Conservation (phyloP, 2,329 filamentous ascomycete species). For the Scytalidium sp. region DNA sequence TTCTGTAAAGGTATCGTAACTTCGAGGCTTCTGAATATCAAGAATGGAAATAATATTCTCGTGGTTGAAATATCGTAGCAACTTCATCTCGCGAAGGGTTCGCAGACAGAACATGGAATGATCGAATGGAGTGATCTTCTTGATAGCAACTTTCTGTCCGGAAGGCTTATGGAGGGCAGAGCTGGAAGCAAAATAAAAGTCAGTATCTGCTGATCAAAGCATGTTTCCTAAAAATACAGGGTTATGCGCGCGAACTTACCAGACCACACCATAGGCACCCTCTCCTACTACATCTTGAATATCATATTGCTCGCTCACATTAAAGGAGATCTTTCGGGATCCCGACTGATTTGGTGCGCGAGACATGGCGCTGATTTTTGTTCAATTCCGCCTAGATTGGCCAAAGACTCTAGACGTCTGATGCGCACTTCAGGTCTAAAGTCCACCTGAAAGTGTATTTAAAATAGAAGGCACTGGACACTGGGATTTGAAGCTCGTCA, state of each 20-base stretch:
- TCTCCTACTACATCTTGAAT: conserved; percentile 99
- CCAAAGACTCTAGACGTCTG: too few relatives aligned
- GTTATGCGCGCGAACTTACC: conserved; percentile 56
- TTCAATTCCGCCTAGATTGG: too few relatives aligned
- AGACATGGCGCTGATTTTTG: conserved; percentile 22
- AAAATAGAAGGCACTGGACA: too few relatives aligned
- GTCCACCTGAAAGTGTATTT: too few relatives aligned
- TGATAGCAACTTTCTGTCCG: conserved; percentile 97
- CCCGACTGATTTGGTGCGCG: conserved; percentile 49
- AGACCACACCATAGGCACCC: conserved; percentile 97
- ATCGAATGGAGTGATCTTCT: conserved; percentile 99
- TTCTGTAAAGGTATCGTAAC: conserved; percentile 94
- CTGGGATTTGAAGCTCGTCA: too few relatives aligned
- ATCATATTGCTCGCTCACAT: conserved; percentile 98
- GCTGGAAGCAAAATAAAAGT: conserved; percentile 42
- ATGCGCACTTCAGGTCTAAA: too few relatives aligned
- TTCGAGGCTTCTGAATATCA: conserved; percentile 96
- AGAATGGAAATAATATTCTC: conserved; percentile 99
- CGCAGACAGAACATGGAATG: conserved; percentile 98
- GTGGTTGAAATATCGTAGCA: conserved; percentile 98
- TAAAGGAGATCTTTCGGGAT: conserved; percentile 97
- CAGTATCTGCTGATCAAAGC: background rate
- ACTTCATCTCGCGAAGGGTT: conserved; percentile 98
- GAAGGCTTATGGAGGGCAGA: conserved; percentile 98
- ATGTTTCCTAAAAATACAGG: background rate